Evolutionary conservation across 495 filamentous ascomycete genomes (phyloP).

Genomic region (Clohesyomyces aquaticus): DNA sequence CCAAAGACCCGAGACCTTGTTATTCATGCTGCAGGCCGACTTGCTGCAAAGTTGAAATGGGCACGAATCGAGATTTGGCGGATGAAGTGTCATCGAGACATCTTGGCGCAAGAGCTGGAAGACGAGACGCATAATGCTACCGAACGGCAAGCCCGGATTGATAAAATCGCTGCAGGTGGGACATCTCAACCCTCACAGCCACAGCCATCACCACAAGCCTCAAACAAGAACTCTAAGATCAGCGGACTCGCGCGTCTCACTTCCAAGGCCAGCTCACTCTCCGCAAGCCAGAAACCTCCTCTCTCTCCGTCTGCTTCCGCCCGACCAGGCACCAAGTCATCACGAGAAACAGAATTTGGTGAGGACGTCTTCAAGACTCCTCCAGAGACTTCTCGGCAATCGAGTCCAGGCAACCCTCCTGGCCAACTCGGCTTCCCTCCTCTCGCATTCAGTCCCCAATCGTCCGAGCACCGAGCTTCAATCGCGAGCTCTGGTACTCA

Average conservation of each 20-base stretch:
- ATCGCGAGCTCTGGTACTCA: constrained; percentile 46
- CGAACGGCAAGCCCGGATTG: constrained; percentile 29
- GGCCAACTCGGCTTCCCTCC: constrained; percentile 58
- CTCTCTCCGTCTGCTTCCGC: constrained; percentile 35
- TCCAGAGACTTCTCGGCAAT: constrained; percentile 40
- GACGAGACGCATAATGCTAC: constrained; percentile 60
- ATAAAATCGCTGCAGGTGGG: constrained; percentile 15
- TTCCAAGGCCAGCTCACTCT: constrained; percentile 43
- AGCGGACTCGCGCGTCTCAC: constrained; percentile 39
- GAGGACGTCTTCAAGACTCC: constrained; percentile 45
- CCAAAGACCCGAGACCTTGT: constrained; percentile 83
- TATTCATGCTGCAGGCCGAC: constrained; percentile 78
- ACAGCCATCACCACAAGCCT: constrained; percentile 24
- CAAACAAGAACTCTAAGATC: constrained; percentile 29
- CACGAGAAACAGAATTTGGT: constrained; percentile 38
- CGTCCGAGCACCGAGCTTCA: constrained; percentile 35
- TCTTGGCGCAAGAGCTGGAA: constrained; percentile 80
- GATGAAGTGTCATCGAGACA: constrained; percentile 85
- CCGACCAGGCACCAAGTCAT: constrained; percentile 38
- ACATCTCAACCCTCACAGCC: constrained; percentile 26
- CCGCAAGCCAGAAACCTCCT: constrained; percentile 24
- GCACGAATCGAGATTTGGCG: constrained; percentile 91
- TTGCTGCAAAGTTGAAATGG: constrained; percentile 92
- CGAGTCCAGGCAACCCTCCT: constrained; percentile 51
- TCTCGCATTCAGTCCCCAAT: constrained; percentile 47